Conservation (phyloP, 176 grass and related monocot species). For the Alopecurus myosuroides region DNA sequence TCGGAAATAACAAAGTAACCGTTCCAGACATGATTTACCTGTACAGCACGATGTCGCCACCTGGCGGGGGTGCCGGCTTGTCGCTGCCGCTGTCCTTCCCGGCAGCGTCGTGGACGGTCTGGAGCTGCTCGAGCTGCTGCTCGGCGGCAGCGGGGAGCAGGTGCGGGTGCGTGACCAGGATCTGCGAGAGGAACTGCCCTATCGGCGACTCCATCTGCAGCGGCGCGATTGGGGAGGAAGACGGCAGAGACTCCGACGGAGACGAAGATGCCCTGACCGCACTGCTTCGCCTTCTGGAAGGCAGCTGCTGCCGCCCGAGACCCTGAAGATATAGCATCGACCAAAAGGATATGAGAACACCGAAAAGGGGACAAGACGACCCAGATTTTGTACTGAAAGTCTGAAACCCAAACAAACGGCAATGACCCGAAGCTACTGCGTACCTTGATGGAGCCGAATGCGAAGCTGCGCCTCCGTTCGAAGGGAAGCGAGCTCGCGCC, state of each 20-base stretch:
- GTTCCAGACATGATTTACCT: constrained; percentile 43
- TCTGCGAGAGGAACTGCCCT: constrained; percentile 87
- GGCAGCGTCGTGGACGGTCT: constrained; percentile 52
- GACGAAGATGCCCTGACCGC: constrained; percentile 48
- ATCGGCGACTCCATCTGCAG: constrained; percentile 82
- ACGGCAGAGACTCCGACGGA: constrained; percentile 24
- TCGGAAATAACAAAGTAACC: constrained; percentile 2
- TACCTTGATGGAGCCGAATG: constrained; percentile 62
- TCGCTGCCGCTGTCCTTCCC: constrained; percentile 39
- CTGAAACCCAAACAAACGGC: not conserved
- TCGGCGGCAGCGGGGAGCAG: constrained; percentile 82
- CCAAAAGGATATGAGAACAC: not conserved
- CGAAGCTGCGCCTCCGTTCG: constrained; percentile 20
- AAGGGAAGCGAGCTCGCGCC: constrained; percentile 32
- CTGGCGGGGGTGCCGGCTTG: constrained; percentile 43
- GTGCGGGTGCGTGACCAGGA: constrained; percentile 83
- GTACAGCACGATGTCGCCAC: constrained; percentile 81
- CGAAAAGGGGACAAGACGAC: not conserved
- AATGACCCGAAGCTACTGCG: not conserved
- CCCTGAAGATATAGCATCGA: constrained; percentile 35
- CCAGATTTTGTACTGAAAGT: not conserved
- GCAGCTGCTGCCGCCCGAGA: constrained; percentile 40
- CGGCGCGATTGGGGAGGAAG: constrained; percentile 73
- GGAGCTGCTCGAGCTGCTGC: constrained; percentile 92
- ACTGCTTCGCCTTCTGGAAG: constrained; percentile 32